Evolutionary conservation across 305 asterid genomes (phyloP).

Genomic region (Fraxinus sp.): DNA sequence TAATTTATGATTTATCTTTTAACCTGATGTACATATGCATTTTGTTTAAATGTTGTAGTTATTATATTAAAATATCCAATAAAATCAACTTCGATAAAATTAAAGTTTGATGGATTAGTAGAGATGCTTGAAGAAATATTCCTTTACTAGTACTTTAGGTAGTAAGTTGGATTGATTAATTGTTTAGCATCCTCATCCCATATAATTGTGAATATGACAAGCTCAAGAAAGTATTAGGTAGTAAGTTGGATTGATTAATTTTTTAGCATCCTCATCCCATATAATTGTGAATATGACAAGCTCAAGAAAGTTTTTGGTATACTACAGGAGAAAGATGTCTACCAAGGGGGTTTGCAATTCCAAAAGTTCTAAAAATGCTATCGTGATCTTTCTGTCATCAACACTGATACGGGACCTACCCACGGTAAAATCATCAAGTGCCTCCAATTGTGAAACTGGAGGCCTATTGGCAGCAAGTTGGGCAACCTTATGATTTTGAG

Average conservation of each 20-base stretch:
- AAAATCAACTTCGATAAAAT: not conserved
- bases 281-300: not conserved
- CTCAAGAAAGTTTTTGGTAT: not conserved
- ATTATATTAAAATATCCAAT: not conserved
- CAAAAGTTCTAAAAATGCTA: no score
- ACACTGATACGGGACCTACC: no score
- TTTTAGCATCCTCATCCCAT: no score
- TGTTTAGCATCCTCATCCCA: not conserved
- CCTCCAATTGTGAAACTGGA: no score
- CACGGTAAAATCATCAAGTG: no score
- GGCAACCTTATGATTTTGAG: no score
- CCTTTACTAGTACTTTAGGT: not conserved
- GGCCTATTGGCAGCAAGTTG: no score
- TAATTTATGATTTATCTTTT: not conserved
- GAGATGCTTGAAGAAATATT: not conserved
- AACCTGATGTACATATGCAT: not conserved
- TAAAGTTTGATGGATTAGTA: not conserved
- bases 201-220: not conserved
- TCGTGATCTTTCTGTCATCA: no score
- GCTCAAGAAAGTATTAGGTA: no score
- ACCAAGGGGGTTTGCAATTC: no score
- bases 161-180: not conserved
- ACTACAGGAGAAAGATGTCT: no score
- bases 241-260: no score
- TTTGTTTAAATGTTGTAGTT: not conserved